Percentiles rank a stretch among this genome's conserved stretches.
phyloP scores from a whole-genome alignment of 305 asterid genomes.

The Solanum hybrid region DNA sequence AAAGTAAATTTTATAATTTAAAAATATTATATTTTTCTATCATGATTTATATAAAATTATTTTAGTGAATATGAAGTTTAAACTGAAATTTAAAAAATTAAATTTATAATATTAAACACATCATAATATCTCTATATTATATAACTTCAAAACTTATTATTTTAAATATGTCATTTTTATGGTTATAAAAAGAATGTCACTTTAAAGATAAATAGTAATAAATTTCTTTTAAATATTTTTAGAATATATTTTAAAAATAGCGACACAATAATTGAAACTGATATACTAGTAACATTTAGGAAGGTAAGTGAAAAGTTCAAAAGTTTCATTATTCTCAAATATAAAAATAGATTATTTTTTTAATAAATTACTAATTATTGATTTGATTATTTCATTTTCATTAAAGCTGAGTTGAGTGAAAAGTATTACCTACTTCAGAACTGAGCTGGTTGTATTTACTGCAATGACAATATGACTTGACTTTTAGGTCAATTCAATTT shows the following conservation, averaged over 20 bases:
- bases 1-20: neutral
- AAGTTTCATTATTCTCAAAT: neutral
- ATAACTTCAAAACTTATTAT: neutral
- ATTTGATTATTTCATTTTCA: neutral
- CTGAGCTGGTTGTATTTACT: neutral
- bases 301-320: neutral
- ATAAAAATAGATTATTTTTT: neutral
- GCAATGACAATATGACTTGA: neutral
- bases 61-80: neutral
- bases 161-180: neutral
- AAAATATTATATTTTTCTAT: neutral
- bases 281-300: neutral
- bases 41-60: neutral
- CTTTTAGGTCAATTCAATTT: neutral
- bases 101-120: neutral
- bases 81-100: neutral
- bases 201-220: neutral
- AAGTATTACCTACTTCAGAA: neutral
- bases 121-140: neutral
- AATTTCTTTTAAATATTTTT: neutral
- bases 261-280: neutral
- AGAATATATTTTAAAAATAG: neutral
- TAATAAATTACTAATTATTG: neutral
- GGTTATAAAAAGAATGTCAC: neutral
- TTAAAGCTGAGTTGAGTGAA: neutral